Conservation (phyloP, 75 land plant genomes). For the Pinus tabuliformis region DNA sequence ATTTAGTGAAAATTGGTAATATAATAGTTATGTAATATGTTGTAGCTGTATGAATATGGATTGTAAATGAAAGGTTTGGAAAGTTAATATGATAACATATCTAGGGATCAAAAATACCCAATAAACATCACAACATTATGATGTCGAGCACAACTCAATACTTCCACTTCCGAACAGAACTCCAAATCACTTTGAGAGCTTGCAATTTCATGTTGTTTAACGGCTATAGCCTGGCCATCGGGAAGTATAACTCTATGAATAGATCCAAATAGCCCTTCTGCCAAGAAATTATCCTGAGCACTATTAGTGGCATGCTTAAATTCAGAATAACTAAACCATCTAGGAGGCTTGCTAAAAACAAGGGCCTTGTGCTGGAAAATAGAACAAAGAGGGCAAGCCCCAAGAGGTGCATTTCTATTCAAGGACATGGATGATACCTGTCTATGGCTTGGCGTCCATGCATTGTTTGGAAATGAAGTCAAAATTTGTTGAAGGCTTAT, state of each 20-base stretch:
- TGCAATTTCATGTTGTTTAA: constrained; percentile 90
- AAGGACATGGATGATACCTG: constrained; percentile 27
- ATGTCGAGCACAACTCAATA: constrained; percentile 93
- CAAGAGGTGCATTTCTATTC: constrained; percentile 48
- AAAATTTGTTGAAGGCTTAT: no score
- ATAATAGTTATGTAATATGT: no score
- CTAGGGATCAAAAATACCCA: constrained; percentile 50
- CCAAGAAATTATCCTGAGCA: constrained; percentile 69
- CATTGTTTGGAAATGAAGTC: no score
- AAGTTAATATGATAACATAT: no score
- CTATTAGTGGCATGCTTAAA: constrained; percentile 70
- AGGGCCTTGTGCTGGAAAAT: constrained; percentile 93
- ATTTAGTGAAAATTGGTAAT: no score
- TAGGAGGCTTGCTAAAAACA: constrained; percentile 83
- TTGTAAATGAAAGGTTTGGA: constrained; percentile 19
- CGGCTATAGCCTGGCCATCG: constrained; percentile 88
- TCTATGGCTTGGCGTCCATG: no score
- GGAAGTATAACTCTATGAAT: constrained; percentile 84
- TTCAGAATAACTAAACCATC: constrained; percentile 74
- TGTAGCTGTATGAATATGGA: no score
- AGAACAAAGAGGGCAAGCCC: constrained; percentile 87
- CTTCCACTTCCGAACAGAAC: constrained; percentile 93
- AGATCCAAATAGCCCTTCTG: constrained; percentile 93
- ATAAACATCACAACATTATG: constrained; percentile 91
- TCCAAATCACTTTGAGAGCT: constrained; percentile 91